phyloP scores from a whole-genome alignment of 163 green algal species.

The Prototheca wickerhamii region DNA sequence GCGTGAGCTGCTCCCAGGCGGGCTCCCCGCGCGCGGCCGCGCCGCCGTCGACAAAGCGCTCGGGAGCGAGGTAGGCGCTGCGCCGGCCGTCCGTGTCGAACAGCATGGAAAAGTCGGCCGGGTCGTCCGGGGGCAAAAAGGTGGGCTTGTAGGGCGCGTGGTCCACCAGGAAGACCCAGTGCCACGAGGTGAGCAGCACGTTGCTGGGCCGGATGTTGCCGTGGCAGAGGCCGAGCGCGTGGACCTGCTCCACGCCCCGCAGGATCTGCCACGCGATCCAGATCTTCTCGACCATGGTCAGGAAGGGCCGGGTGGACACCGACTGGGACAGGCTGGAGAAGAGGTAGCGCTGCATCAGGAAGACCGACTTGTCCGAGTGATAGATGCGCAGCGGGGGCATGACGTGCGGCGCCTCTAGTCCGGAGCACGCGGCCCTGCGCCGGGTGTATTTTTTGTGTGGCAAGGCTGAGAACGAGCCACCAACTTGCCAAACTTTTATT shows the following conservation, averaged over 20 bases:
- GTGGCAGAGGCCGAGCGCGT: slow-evolving; percentile 68
- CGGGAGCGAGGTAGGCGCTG: slow-evolving; percentile 88
- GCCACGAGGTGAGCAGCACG: slow-evolving; percentile 86
- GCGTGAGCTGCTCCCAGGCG: slow-evolving; percentile 24
- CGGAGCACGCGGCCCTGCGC: slow-evolving; percentile 17
- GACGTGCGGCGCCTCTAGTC: slow-evolving; percentile 52
- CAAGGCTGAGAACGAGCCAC: too few relatives aligned
- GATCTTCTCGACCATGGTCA: slow-evolving; percentile 77
- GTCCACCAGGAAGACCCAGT: slow-evolving; percentile 87
- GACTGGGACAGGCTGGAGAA: slow-evolving; percentile 79
- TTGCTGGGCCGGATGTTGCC: slow-evolving; percentile 96
- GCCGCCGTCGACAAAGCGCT: slow-evolving; percentile 62
- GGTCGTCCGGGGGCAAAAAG: slow-evolving; percentile 85
- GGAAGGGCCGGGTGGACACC: slow-evolving; percentile 83
- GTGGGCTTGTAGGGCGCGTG: slow-evolving; percentile 89
- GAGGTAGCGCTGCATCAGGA: slow-evolving; percentile 85
- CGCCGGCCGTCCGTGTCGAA: slow-evolving; percentile 88
- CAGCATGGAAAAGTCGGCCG: slow-evolving; percentile 94
- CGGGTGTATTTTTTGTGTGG: slow-evolving; percentile 1
- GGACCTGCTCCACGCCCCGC: slow-evolving; percentile 63
- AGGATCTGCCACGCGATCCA: slow-evolving; percentile 95
- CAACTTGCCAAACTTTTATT: too few relatives aligned
- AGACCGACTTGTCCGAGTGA: slow-evolving; percentile 71
- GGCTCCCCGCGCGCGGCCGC: background rate
- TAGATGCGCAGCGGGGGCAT: slow-evolving; percentile 56